Conservation (phyloP, 2,329 filamentous ascomycete species). For the Ophiosphaerella korrae region DNA sequence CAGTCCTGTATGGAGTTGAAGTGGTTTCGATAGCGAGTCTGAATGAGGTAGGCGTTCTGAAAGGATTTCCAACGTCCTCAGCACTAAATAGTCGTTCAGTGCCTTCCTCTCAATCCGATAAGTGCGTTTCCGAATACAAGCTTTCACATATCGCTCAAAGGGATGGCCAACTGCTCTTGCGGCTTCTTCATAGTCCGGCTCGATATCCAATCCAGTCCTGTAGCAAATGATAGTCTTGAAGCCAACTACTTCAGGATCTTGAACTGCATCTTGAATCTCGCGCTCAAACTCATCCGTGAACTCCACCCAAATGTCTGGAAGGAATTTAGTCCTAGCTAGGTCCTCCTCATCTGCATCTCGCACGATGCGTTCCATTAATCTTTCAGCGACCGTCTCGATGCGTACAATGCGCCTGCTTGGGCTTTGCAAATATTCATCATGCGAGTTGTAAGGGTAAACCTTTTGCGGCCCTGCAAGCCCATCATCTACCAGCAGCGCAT, state of each 20-base stretch:
- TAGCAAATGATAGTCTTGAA: slow-evolving; percentile 89
- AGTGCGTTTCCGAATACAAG: slow-evolving; percentile 45
- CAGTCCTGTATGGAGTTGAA: slow-evolving; percentile 84
- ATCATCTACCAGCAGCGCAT: slow-evolving; percentile 79
- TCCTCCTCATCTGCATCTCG: slow-evolving; percentile 45
- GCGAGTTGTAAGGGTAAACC: slow-evolving; percentile 63
- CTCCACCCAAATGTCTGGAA: slow-evolving; percentile 47
- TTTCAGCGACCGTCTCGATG: slow-evolving; percentile 73
- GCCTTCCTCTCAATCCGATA: slow-evolving; percentile 65
- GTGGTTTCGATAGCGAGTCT: slow-evolving; percentile 64
- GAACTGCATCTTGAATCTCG: slow-evolving; percentile 62
- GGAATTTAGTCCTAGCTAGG: slow-evolving; percentile 38
- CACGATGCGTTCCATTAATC: slow-evolving; percentile 61
- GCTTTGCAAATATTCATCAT: slow-evolving; percentile 65
- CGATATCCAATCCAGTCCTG: slow-evolving; percentile 69
- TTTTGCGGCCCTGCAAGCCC: slow-evolving; percentile 63
- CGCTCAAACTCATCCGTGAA: slow-evolving; percentile 59
- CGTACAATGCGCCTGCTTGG: slow-evolving; percentile 75
- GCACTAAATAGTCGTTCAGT: slow-evolving; percentile 73
- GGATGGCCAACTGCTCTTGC: slow-evolving; percentile 40
- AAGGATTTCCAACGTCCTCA: slow-evolving; percentile 66
- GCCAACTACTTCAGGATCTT: slow-evolving; percentile 71
- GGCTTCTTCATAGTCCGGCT: slow-evolving; percentile 51
- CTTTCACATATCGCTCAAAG: slow-evolving; percentile 50
- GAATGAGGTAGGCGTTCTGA: slow-evolving; percentile 42